Evolutionary conservation across 2,329 filamentous ascomycete species (phyloP).

Genomic region (Akanthomyces uredinophilus): DNA sequence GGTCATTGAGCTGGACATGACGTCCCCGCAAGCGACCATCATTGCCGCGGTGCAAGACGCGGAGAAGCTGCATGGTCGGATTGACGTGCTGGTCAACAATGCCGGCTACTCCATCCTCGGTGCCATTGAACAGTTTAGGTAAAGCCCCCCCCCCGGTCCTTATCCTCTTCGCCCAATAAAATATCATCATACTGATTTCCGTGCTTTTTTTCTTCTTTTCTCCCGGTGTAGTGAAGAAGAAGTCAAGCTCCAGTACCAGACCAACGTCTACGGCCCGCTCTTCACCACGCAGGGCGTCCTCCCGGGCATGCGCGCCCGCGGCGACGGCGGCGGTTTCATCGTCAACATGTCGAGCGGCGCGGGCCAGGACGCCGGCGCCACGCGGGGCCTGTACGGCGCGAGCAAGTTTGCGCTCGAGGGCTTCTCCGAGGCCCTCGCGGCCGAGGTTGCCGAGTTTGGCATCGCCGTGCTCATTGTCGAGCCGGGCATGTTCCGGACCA

Average conservation of each 20-base stretch:
- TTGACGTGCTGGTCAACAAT: slow-evolving; percentile 50
- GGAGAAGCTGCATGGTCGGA: slow-evolving; percentile 20
- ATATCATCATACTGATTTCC: neutral
- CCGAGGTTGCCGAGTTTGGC: slow-evolving; percentile 39
- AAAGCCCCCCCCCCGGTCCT: neutral
- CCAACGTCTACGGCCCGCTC: slow-evolving; percentile 45
- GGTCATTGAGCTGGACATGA: slow-evolving; percentile 25
- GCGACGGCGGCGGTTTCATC: slow-evolving; percentile 39
- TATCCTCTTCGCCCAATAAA: neutral
- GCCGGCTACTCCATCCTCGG: slow-evolving; percentile 40
- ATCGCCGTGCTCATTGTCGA: slow-evolving; percentile 42
- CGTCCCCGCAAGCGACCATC: slow-evolving; percentile 8
- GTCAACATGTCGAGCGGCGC: slow-evolving; percentile 43
- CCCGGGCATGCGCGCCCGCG: slow-evolving; percentile 39
- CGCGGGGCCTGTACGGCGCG: slow-evolving; percentile 39
- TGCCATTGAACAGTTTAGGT: slow-evolving; percentile 32
- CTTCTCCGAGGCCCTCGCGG: slow-evolving; percentile 36
- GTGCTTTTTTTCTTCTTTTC: too few species aligned
- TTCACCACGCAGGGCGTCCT: slow-evolving; percentile 43
- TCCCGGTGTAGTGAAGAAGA: slow-evolving; percentile 32
- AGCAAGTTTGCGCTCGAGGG: slow-evolving; percentile 41
- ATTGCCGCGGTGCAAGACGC: slow-evolving; percentile 21
- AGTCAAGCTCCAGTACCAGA: slow-evolving; percentile 36
- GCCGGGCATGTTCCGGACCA: slow-evolving; percentile 46
- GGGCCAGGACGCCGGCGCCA: slow-evolving; percentile 33